Evolutionary conservation across 2,329 filamentous ascomycete genomes (phyloP), one percentile per base, ranked within the genome.

Genomic region (Cladosporium sp.): DNA sequence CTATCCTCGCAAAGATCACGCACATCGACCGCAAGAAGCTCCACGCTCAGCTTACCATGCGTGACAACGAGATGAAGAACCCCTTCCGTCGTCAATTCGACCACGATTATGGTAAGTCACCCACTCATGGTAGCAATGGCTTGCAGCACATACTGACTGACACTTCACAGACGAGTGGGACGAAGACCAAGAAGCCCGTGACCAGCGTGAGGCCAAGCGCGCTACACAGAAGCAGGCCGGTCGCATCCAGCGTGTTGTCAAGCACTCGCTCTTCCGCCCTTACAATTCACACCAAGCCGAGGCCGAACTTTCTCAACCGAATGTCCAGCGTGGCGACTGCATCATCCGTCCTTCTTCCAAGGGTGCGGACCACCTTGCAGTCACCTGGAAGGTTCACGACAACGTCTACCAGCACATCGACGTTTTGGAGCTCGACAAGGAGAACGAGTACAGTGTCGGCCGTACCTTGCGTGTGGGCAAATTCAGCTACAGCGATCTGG

Each of bases 341-440:
- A 92, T 99, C 67, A 97, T 99, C 74, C 90, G 95, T 53, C 94
- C 95, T 3, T 97, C 93, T 0, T 97, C 93, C 31, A 97, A 96
- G 78, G 95, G 95, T 53, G 91, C 92, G 66, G 95, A 99, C 77
- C 95, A 99, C 81, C 84, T 99, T 64, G 93, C 94, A 8, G 88
- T 99, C 56, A 99, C 95, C 0, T 99, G 95, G 95, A 99, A 99
- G 82, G 93, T 99, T 16, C 90, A 92, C 1, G 93, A 98, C 76
- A 90, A 91, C 67, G 89, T 98, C n/a, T 99, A 93, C 78, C 93
- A 99, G 79, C 95, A 99, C 78, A 92, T 99, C 69, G 95, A 99
- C 78, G 94, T 99, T 37, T 85, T 99, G 46, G 95, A 99, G 80
- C 84, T 99, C 74, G 92, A 96, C 78, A 99, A 99, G 80, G 92